Evolutionary conservation across 2,329 filamentous ascomycete species (phyloP).

Genomic region (Didymellaceae sp.): DNA sequence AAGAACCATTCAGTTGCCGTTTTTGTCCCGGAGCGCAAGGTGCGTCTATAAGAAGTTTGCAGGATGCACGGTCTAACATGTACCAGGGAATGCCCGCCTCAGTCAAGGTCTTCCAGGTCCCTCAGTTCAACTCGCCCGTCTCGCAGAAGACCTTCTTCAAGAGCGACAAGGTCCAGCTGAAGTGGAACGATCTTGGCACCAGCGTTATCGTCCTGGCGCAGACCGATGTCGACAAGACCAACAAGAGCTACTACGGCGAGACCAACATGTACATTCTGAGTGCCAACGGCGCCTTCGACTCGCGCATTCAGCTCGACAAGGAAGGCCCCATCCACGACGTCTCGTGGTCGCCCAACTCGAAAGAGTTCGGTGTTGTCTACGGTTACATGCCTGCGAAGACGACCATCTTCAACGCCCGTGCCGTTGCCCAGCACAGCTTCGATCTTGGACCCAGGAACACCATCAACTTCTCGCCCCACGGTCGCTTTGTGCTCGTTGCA

Average conservation of each 20-base stretch:
- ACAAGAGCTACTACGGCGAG: constrained; percentile 99
- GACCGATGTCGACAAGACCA: constrained; percentile 96
- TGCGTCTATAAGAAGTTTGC: no score
- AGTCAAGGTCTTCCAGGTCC: constrained; percentile 93
- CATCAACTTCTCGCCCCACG: constrained; percentile 91
- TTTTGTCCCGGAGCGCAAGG: constrained; percentile 95
- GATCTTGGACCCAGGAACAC: constrained; percentile 90
- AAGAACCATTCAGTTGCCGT: constrained; percentile 91
- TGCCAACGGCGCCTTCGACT: constrained; percentile 89
- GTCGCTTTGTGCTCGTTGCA: constrained; percentile 89
- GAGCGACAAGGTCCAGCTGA: constrained; percentile 97
- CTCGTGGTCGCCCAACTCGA: constrained; percentile 96
- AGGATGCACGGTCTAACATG: neutral
- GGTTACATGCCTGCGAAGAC: constrained; percentile 99
- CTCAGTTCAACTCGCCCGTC: constrained; percentile 79
- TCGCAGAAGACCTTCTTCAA: constrained; percentile 99
- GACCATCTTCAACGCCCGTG: constrained; percentile 93
- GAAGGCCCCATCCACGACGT: constrained; percentile 98
- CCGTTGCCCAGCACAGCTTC: constrained; percentile 82
- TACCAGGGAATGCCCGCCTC: constrained; percentile 85
- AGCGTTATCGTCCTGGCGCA: constrained; percentile 93
- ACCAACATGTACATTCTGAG: constrained; percentile 95
- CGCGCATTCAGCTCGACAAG: constrained; percentile 90
- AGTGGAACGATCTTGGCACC: constrained; percentile 94
- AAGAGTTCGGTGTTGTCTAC: constrained; percentile 97